Conservation (phyloP, 2,329 filamentous ascomycete species). For the Shiraia bambusicola region DNA sequence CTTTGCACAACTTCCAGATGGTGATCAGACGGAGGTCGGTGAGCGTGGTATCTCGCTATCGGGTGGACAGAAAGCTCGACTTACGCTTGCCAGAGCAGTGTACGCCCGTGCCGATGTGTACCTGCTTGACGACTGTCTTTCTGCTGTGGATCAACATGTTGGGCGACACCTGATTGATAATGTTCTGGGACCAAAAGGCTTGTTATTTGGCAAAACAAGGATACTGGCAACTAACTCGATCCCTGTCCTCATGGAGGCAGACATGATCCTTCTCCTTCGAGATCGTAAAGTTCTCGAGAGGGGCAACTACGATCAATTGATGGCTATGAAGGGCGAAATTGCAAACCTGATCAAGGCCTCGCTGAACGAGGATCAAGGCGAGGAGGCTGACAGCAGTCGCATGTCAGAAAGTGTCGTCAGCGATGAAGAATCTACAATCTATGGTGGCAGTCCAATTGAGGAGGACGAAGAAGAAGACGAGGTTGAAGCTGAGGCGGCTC, state of each 20-base stretch:
- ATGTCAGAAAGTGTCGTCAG: constrained; percentile 60
- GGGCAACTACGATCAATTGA: constrained; percentile 85
- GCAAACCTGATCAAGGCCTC: constrained; percentile 79
- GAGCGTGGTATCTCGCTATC: constrained; percentile 96
- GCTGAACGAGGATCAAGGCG: constrained; percentile 55
- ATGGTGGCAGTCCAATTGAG: constrained; percentile 52
- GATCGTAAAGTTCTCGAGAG: constrained; percentile 82
- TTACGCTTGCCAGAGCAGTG: constrained; percentile 89
- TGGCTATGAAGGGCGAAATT: constrained; percentile 92
- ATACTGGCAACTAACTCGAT: constrained; percentile 96
- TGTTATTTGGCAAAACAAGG: constrained; percentile 82
- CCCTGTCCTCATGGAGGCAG: constrained; percentile 81
- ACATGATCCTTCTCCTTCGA: constrained; percentile 82
- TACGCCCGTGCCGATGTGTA: constrained; percentile 98
- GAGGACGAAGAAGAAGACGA: constrained; percentile 54
- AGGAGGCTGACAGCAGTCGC: constrained; percentile 46
- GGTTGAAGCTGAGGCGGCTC: constrained; percentile 59
- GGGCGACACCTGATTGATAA: constrained; percentile 93
- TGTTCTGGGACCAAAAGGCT: constrained; percentile 80
- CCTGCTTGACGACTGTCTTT: constrained; percentile 88
- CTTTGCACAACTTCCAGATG: constrained; percentile 88
- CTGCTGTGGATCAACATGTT: constrained; percentile 97
- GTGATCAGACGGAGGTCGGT: constrained; percentile 93
- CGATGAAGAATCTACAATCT: constrained; percentile 67
- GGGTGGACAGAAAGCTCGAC: constrained; percentile 91